phyloP scores from a whole-genome alignment of 2,329 filamentous ascomycete genomes.

The Malbranchea zuffiana region DNA sequence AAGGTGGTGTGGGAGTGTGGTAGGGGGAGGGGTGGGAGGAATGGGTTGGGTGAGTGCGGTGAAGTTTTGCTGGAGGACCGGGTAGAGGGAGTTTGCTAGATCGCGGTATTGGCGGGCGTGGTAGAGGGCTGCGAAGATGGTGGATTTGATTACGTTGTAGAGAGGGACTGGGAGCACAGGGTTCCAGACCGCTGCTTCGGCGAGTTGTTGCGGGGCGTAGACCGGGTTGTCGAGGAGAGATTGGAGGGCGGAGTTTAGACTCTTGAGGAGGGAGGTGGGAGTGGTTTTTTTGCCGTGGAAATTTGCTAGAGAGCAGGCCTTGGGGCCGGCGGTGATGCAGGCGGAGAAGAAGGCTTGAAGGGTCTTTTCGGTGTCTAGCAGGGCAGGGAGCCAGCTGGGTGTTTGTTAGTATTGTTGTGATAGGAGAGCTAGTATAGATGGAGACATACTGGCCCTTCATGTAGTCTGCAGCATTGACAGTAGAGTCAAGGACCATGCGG shows the following conservation, averaged over 20 bases:
- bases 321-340: slow-evolving; percentile 40
- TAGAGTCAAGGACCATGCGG: slow-evolving; percentile 30
- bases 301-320: slow-evolving; percentile 35
- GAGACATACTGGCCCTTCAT: slow-evolving; percentile 22
- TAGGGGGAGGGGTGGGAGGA: neutral
- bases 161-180: too few relatives aligned
- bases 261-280: slow-evolving; percentile 2
- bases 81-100: neutral
- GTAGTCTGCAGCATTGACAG: slow-evolving; percentile 35
- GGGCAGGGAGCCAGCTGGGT: slow-evolving; percentile 37
- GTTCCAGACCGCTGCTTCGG: neutral
- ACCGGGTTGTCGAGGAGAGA: slow-evolving; percentile 4
- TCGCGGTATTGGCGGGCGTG: slow-evolving; percentile 2
- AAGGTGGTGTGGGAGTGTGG: neutral
- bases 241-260: slow-evolving; percentile 4
- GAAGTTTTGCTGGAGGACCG: slow-evolving; percentile 1
- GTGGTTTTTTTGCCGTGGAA: slow-evolving; percentile 5
- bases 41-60: neutral
- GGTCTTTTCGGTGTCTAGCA: slow-evolving; percentile 44
- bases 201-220: neutral
- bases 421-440: too few relatives aligned
- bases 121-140: slow-evolving; percentile 3
- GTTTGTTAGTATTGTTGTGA: slow-evolving; percentile 12
- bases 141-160: neutral
- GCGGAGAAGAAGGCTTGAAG: slow-evolving; percentile 42